Evolutionary conservation across 495 filamentous ascomycete genomes (phyloP), one percentile per base, ranked within the genome.

Genomic region (Parathielavia hyrcaniae): DNA sequence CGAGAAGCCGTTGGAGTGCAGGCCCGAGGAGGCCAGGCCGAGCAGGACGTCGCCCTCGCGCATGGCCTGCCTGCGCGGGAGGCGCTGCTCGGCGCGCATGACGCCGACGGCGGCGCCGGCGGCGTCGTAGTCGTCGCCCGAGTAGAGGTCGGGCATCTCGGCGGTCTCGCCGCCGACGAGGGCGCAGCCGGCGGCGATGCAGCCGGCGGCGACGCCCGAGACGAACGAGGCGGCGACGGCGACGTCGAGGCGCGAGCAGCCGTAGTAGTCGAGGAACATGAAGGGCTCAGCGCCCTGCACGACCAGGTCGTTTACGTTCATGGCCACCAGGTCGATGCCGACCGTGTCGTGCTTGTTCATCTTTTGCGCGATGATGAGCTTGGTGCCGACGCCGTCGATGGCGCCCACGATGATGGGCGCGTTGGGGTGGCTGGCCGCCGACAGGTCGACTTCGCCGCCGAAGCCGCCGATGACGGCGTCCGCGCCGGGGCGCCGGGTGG

Each of bases 281-380:
- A 96, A 78, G 11, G 93, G 89, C 68, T 92, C 86, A 1, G 93
- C 93, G 50, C 93, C 93, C 72, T 97, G 91, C 14, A 96, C 93
- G 45, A 97, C 85, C 0, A 97, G 80, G 72, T 97, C 93, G 72
- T 98, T 97, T 67, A 96, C 93, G 70, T 95, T 95, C 95, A 97
- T 97, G 61, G 93, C 93, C 2, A 97, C 95, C 13, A 98, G 81
- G 69, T 98, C 93, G 64, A 97, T 89, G 61, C 89, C 92, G 13
- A 97, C 90, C 6, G 90, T 95, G 71, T 89, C 84, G 74, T 96
- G 91, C 74, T 96, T 89, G 52, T 83, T 79, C 65, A 92, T 86
- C 5, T 84, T 82, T 67, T 93, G 90, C 9, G 93, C 95, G 63
- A 97, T 88, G 76, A 91, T 92, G 60, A 97, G 84, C 75, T 97